These are phyloP conservation scores for Graphiopsis chlorocephala DNA, from an alignment of 2,329 filamentous ascomycete genomes.

Conservation along the genomic window DNA sequence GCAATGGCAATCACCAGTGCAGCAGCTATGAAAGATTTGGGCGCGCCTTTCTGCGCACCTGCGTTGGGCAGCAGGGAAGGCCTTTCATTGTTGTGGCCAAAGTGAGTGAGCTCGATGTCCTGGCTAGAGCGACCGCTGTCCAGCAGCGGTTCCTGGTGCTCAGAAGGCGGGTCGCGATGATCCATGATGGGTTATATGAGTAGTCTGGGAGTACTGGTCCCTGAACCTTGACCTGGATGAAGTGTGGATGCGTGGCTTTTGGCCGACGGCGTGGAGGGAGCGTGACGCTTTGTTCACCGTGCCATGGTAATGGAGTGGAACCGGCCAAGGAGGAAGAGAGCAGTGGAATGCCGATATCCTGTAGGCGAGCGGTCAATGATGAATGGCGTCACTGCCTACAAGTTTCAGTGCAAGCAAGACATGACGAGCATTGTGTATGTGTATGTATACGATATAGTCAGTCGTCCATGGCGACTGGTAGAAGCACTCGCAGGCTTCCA, in stretches of 20 bases:
- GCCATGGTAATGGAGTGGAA: constrained; percentile 10
- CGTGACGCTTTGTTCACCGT: constrained; percentile 15
- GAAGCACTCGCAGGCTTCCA: neutral
- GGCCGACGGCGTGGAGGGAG: constrained; percentile 1
- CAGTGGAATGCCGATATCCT: neutral
- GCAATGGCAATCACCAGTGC: constrained; percentile 29
- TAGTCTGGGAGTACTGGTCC: constrained; percentile 7
- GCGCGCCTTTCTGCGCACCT: constrained; percentile 9
- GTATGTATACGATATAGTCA: neutral
- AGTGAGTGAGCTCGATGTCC: constrained; percentile 21
- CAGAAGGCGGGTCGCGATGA: neutral
- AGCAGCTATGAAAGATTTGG: constrained; percentile 20
- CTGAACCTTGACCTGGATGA: constrained; percentile 4
- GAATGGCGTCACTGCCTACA: neutral
- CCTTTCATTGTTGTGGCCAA: constrained; percentile 21
- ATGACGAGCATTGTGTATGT: neutral
- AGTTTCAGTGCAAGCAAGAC: neutral
- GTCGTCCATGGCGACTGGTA: neutral
- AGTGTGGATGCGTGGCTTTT: constrained; percentile 14
- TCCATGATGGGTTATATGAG: neutral
- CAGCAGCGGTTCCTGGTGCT: constrained; percentile 25
- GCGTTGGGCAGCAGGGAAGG: constrained; percentile 17
- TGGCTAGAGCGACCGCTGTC: constrained; percentile 21
- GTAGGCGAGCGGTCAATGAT: neutral
- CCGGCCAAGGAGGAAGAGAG: constrained; percentile 4